phyloP scores from a whole-genome alignment of 345 rosid genomes.

The Rhizophora apiculata region DNA sequence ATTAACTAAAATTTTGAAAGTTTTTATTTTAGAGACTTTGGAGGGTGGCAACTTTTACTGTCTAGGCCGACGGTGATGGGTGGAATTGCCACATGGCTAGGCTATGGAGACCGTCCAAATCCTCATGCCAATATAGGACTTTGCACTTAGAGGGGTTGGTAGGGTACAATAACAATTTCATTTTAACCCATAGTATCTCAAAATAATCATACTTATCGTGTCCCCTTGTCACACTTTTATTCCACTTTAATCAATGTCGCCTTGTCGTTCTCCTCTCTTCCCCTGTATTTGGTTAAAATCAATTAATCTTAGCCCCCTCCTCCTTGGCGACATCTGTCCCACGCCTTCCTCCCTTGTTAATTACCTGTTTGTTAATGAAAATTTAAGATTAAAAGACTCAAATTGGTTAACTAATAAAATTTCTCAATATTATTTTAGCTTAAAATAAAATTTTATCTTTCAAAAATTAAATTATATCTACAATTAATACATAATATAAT shows the following conservation, averaged over 20 bases:
- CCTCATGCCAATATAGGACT: not conserved
- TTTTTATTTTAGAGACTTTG: too few species aligned
- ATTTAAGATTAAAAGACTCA: too few species aligned
- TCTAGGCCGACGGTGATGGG: constrained; percentile 7
- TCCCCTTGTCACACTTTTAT: constrained; percentile 31
- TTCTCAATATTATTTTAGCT: too few species aligned
- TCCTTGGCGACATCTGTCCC: not conserved
- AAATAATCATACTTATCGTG: constrained; percentile 36
- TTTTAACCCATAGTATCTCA: constrained; percentile 20
- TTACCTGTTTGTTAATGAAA: not conserved
- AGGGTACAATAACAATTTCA: constrained; percentile 21
- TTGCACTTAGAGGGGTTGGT: constrained; percentile 19
- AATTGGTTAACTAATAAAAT: too few species aligned
- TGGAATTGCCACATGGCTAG: constrained; percentile 10
- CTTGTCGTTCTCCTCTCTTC: constrained; percentile 25
- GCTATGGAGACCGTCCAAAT: constrained; percentile 16
- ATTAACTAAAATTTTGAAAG: not conserved
- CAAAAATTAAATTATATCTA: too few species aligned
- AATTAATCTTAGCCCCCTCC: not conserved
- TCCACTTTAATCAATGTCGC: constrained; percentile 43
- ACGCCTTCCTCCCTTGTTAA: not conserved
- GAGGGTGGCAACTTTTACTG: not conserved
- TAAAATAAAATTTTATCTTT: too few species aligned
- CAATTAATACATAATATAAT: too few species aligned
- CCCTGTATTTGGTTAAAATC: not conserved